Evolutionary conservation across 2,329 filamentous ascomycete genomes (phyloP), one percentile per base, ranked within the genome.

Genomic region (Dryadomyces quercivorus): DNA sequence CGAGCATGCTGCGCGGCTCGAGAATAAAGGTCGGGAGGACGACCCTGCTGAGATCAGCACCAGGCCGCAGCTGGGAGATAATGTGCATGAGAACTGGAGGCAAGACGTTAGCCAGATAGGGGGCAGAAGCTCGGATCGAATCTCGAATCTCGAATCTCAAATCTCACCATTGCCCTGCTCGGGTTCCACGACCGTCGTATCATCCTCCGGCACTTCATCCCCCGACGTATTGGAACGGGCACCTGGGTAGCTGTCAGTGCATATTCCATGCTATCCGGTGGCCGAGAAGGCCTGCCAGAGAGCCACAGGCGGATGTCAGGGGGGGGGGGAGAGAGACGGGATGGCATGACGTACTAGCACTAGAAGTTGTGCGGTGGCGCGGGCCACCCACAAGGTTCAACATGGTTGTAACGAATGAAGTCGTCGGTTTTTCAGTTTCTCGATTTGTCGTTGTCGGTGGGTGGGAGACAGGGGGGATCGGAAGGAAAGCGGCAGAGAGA

Each of bases 21-120:
- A 98, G 82, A 64, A 98, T 98, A 69, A 98, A 98, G 50, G 93
- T 98, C 44, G 93, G 93, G 55, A 98, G 76, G 40, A 93, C 92
- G 59, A 98, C 91, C 63, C 92, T 82, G 70, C 90, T 95, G 62
- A 98, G 76, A 69, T 98, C 93, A 63, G 93, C 93, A 60, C 93
- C 93, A 13, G 93, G 93, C 59, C 93, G 86, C 59, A 98, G 78
- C 72, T 98, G 93, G 52, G 91, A 95, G 66, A 98, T 97, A 71
- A 98, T 95, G 72, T 97, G 92, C 57, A 84, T 88, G 62, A 98
- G 85, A 65, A 98, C 93, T 95, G 65, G 36, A 21, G 16, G 1
- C 3, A 38, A 44, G 38, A 38, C 2, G 51, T 47, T 10, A 47
- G 51, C n/a, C n/a, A n/a, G n/a, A n/a, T n/a, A n/a, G n/a, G n/a